Evolutionary conservation across 306 rosid species (phyloP).

Genomic region (Vicia faba): DNA sequence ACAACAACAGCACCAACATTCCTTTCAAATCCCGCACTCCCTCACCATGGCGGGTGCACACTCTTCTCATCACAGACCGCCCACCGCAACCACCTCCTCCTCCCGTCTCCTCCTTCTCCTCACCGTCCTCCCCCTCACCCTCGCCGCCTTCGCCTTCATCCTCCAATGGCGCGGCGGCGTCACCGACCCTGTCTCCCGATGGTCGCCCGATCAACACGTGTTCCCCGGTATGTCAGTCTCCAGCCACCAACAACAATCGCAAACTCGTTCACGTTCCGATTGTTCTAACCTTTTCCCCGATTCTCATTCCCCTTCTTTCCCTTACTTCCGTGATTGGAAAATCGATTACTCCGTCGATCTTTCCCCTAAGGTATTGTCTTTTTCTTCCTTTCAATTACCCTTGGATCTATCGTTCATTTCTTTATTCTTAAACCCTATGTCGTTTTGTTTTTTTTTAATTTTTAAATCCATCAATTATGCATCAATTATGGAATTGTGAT

Average conservation of each 20-base stretch:
- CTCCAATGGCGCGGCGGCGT: conserved; percentile 96
- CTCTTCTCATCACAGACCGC: conserved; percentile 42
- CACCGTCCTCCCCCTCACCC: conserved; percentile 68
- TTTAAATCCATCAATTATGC: background rate
- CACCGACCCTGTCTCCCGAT: conserved; percentile 71
- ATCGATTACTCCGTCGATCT: conserved; percentile 63
- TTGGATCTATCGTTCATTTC: background rate
- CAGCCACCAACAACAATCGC: conserved; percentile 31
- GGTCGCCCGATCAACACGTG: conserved; percentile 66
- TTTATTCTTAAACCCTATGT: conserved; percentile 5
- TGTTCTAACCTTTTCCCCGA: conserved; percentile 41
- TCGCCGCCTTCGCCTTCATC: conserved; percentile 77
- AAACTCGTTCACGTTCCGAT: conserved; percentile 41
- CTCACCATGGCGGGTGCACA: conserved; percentile 69
- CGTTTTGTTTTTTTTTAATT: background rate
- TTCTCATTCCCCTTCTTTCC: conserved; percentile 59
- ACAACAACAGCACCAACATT: background rate
- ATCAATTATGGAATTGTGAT: background rate
- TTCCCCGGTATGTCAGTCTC: conserved; percentile 72
- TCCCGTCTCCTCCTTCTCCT: conserved; percentile 66
- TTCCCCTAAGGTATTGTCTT: conserved; percentile 63
- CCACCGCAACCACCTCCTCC: conserved; percentile 26
- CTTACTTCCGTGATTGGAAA: conserved; percentile 72
- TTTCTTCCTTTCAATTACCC: background rate
- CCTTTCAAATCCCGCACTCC: conserved; percentile 6